Base-by-base conservation (phyloP, 495 filamentous ascomycete species). In the Sphaerosporella brunnea region DNA sequence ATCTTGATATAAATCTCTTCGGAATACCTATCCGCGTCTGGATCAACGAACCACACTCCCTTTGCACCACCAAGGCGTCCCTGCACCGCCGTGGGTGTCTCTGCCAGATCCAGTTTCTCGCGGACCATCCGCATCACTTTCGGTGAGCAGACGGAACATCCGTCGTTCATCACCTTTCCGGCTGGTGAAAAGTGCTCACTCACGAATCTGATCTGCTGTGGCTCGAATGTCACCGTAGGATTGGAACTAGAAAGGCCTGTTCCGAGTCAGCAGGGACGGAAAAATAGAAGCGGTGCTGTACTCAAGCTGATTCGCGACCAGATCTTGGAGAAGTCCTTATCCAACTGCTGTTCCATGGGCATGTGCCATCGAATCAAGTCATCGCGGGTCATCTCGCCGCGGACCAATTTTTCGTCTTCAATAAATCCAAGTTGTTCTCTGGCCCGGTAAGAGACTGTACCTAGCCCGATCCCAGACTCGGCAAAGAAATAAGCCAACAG, bases 21-120 rank as follows among this genome's bases (percentile, higher is more conserved):
- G 0, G 51, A 53, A 16, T 42, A 21, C 32, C 43, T 64, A 0
- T 67, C 58, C 25, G 62, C 56, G 5, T 46, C 52, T 2, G 59
- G 58, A 49, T 71, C 66, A 4, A 88, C 69, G 63, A 87, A 74
- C 87, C 88, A 95, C 34, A 95, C 65, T 2, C 90, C 90, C 62
- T 96, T 95, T 1, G 84, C 82, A 4, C 81, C 77, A 2, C 78
- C 81, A 50, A 96, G 76, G 34, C 88, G 70, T 9, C 69, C 88
- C 64, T 95, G 88, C 43, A 92, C 80, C 4, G 70, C 74, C 47
- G 78, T 80, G 0, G 87, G 84, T 0, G 78, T 69, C 34, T 69
- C 67, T 2, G 66, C 53, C 4, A 85, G 66, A 0, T 74, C 73
- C 25, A 87, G 66, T 1, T 58, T 54, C 26, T 77, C 66, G 7